Conservation (phyloP, 2,329 filamentous ascomycete genomes). For the Phyllosticta citrichinensis region DNA sequence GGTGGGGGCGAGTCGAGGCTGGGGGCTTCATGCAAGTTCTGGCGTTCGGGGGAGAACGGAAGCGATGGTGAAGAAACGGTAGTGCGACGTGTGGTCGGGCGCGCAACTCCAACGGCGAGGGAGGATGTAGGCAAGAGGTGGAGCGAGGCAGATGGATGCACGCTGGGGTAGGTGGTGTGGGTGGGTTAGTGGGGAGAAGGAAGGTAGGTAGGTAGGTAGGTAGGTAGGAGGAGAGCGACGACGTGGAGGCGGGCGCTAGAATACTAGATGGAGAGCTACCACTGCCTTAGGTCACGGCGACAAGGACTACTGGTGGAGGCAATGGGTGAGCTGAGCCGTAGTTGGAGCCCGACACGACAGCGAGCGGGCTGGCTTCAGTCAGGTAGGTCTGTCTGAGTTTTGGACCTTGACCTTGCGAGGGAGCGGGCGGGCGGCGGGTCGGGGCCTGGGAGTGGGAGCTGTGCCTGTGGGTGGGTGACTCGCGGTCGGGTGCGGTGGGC, state of each 20-base stretch:
- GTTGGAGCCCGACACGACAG: too few species aligned
- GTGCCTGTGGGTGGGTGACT: too few species aligned
- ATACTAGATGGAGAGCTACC: too few species aligned
- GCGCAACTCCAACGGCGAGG: background rate
- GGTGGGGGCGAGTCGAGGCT: slow-evolving; percentile 12
- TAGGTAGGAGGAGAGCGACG: background rate
- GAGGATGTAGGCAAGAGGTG: background rate
- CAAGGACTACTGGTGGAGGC: too few species aligned
- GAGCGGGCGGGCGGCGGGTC: too few species aligned
- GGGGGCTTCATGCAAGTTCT: slow-evolving; percentile 11
- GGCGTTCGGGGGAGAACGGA: background rate
- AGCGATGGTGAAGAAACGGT: background rate
- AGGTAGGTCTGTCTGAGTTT: too few species aligned
- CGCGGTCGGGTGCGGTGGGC: background rate
- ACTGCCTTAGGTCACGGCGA: too few species aligned
- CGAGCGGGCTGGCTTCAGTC: too few species aligned
- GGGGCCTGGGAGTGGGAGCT: too few species aligned
- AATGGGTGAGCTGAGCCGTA: too few species aligned
- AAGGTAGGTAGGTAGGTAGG: background rate
- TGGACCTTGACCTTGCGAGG: too few species aligned
- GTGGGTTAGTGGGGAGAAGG: background rate
- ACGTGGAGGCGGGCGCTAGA: background rate
- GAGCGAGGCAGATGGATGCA: background rate
- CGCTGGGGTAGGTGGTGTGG: background rate
- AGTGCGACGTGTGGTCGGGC: background rate